Conservation (phyloP, 108 stramenopile genomes). For the Cyclotella atomus region DNA sequence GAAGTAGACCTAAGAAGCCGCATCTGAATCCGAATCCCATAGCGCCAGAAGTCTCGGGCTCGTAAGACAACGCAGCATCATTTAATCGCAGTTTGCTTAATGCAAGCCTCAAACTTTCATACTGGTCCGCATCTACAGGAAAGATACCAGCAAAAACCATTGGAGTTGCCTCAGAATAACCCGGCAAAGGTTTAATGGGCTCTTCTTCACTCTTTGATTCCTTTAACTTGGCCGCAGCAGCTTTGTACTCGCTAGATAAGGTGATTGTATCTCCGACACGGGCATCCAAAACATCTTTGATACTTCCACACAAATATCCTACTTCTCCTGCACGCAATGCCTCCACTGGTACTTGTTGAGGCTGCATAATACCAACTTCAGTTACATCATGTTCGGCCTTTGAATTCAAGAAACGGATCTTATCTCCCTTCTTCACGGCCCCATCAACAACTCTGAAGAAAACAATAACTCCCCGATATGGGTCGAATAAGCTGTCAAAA, state of each 20-base stretch:
- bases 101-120: slow-evolving; percentile 88
- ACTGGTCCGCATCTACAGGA: slow-evolving; percentile 95
- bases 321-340: slow-evolving; percentile 88
- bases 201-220: slow-evolving; percentile 31
- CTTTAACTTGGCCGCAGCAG: slow-evolving; percentile 38
- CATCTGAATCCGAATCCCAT: slow-evolving; percentile 96
- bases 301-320: slow-evolving; percentile 93
- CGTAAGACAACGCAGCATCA: slow-evolving; percentile 89
- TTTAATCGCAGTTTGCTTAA: slow-evolving; percentile 94
- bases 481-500: slow-evolving; percentile 97
- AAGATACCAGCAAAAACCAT: slow-evolving; percentile 98
- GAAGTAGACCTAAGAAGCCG: slow-evolving; percentile 97
- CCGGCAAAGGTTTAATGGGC: slow-evolving; percentile 74
- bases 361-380: slow-evolving; percentile 95
- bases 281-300: slow-evolving; percentile 94
- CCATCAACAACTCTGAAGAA: slow-evolving; percentile 97
- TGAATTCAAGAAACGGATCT: slow-evolving; percentile 71
- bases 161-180: slow-evolving; percentile 86
- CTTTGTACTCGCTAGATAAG: slow-evolving; percentile 75
- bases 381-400: slow-evolving; percentile 87
- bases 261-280: slow-evolving; percentile 97
- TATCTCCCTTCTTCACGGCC: slow-evolving; percentile 79
- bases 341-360: slow-evolving; percentile 81
- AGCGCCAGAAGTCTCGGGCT: slow-evolving; percentile 87
- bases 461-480: slow-evolving; percentile 94